Conservation (phyloP, 768 basidiomycete genomes). For the Leccinellum rugosiceps region DNA sequence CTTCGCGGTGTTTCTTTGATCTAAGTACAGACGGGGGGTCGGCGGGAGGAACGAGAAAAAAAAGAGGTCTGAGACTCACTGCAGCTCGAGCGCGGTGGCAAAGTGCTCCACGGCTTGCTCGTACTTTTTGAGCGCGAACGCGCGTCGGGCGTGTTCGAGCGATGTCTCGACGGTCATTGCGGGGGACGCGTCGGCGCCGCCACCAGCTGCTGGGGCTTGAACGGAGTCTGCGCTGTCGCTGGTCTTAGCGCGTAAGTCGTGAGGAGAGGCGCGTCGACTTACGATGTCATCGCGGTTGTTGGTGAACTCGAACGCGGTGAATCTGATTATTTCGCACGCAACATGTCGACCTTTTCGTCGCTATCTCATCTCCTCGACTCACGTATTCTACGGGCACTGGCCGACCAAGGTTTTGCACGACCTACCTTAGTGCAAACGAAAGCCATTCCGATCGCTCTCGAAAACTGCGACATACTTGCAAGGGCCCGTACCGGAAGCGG, state of each 20-base stretch:
- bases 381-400: slow-evolving; percentile 83
- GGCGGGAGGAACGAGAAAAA: too few species aligned
- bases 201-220: background rate
- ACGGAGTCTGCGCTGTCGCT: slow-evolving; percentile 10
- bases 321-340: slow-evolving; percentile 1
- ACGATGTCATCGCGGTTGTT: slow-evolving; percentile 22
- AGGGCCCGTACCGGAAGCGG: slow-evolving; percentile 94
- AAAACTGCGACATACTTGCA: slow-evolving; percentile 87
- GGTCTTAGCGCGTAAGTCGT: background rate
- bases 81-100: slow-evolving; percentile 76
- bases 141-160: slow-evolving; percentile 81
- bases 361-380: slow-evolving; percentile 81
- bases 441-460: slow-evolving; percentile 89
- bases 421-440: slow-evolving; percentile 92
- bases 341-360: slow-evolving; percentile 37
- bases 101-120: slow-evolving; percentile 85
- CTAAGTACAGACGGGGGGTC: slow-evolving; percentile 36
- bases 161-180: slow-evolving; percentile 47
- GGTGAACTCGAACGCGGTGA: too few species aligned
- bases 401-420: slow-evolving; percentile 83
- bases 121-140: slow-evolving; percentile 82
- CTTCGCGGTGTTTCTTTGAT: slow-evolving; percentile 71
- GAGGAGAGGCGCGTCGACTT: slow-evolving; percentile 2
- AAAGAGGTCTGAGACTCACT: slow-evolving; percentile 52
- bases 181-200: slow-evolving; percentile 26